A percentile compares a stretch with the other conserved stretches of the same genome.
phyloP scores from a whole-genome alignment of 306 rosid genomes.

The Cicer pinnatifidum region DNA sequence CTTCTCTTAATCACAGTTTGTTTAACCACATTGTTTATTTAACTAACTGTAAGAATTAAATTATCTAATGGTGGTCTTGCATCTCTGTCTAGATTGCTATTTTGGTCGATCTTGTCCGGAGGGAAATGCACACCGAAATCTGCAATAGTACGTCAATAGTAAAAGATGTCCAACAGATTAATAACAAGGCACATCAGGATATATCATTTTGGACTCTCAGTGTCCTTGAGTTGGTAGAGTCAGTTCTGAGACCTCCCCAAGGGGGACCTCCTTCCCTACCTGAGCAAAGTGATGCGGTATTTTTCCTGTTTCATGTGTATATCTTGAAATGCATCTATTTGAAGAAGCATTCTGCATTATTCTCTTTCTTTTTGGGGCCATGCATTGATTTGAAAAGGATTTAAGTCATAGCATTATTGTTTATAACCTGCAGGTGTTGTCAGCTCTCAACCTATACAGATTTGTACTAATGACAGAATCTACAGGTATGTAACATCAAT shows the following conservation, averaged over 20 bases:
- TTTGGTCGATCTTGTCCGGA: conserved; percentile 70
- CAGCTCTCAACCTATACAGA: conserved; percentile 90
- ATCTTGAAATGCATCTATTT: conserved; percentile 34
- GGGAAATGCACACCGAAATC: conserved; percentile 66
- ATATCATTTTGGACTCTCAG: conserved; percentile 61
- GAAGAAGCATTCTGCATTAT: conserved; percentile 21
- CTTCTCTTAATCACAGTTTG: conserved; percentile 36
- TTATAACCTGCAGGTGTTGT: conserved; percentile 61
- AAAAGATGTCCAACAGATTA: conserved; percentile 39
- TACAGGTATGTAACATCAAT: conserved; percentile 57
- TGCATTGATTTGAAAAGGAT: conserved; percentile 8
- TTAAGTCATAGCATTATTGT: conserved; percentile 10
- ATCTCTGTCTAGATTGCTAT: conserved; percentile 68
- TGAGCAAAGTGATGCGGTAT: conserved; percentile 83
- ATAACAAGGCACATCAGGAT: conserved; percentile 28
- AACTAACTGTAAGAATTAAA: conserved; percentile 13
- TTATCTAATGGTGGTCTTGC: conserved; percentile 44
- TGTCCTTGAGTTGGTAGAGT: conserved; percentile 73
- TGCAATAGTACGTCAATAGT: conserved; percentile 47
- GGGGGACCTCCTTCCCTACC: conserved; percentile 96
- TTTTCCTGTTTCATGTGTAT: conserved; percentile 37
- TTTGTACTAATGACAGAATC: conserved; percentile 78
- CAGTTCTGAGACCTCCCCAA: conserved; percentile 69
- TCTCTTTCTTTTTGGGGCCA: conserved; percentile 27
- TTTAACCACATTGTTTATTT: conserved; percentile 11